A percentile compares a stretch with the other conserved stretches of the same genome.
These are phyloP conservation scores for Mallotus nudiflorus DNA, from an alignment of 345 rosid genomes.

Conservation along the genomic window DNA sequence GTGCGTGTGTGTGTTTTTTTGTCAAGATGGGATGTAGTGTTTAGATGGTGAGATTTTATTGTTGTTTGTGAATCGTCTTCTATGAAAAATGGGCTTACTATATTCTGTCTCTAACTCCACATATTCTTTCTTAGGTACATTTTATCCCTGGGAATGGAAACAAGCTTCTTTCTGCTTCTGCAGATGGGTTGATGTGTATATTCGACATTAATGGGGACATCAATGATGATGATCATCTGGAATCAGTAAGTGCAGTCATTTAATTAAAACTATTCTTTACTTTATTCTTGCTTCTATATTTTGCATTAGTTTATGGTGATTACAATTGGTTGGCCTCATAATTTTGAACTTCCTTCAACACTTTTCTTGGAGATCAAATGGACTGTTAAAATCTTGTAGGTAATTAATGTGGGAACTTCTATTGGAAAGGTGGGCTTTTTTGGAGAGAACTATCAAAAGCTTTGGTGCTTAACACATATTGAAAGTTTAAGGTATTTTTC, in stretches of 20 bases:
- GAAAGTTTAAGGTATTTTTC: conserved; percentile 77
- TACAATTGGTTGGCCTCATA: not conserved
- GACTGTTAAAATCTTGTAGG: conserved; percentile 42
- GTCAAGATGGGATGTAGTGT: not conserved
- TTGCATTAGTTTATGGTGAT: not conserved
- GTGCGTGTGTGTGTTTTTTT: not conserved
- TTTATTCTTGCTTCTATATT: not conserved
- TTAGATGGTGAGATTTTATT: not conserved
- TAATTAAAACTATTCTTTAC: not conserved
- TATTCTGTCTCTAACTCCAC: not conserved
- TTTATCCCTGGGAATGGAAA: conserved; percentile 63
- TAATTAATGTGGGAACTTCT: conserved; percentile 88
- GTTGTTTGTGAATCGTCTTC: not conserved
- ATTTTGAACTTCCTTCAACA: too few relatives aligned
- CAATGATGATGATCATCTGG: conserved; percentile 87
- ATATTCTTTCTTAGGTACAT: conserved; percentile 53
- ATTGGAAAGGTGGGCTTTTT: conserved; percentile 78
- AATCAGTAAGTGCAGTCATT: conserved; percentile 59
- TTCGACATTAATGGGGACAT: conserved; percentile 76
- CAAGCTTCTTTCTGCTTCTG: conserved; percentile 88
- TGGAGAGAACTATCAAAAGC: conserved; percentile 59
- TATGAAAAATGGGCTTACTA: not conserved
- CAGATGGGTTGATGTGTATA: conserved; percentile 84
- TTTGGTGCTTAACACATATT: conserved; percentile 93
- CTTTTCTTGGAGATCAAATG: too few relatives aligned